Percentiles rank a stretch among this genome's conserved stretches.
phyloP scores from a whole-genome alignment of 345 rosid genomes.

The Eucalyptus sideroxylon region DNA sequence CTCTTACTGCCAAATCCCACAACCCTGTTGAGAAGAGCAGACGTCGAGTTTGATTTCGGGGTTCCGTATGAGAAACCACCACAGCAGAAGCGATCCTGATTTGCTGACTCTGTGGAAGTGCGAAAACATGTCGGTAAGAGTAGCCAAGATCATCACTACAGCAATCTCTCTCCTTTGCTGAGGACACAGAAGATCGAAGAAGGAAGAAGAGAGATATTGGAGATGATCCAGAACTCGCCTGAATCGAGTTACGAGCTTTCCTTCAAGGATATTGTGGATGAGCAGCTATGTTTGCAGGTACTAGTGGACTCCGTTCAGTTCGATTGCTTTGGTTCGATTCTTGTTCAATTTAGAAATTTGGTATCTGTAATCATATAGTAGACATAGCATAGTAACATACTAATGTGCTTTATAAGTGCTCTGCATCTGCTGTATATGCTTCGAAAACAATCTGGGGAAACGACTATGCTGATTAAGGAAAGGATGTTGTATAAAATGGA shows the following conservation, averaged over 20 bases:
- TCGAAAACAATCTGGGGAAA: background rate
- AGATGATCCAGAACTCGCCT: conserved; percentile 24
- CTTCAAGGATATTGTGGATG: conserved; percentile 39
- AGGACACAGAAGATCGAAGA: conserved; percentile 12
- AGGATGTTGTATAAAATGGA: background rate
- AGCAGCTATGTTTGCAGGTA: background rate
- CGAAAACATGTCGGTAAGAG: background rate
- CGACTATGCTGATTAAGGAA: background rate
- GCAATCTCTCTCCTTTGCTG: conserved; percentile 3
- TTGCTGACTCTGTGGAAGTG: background rate
- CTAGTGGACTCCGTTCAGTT: background rate
- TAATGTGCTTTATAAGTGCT: background rate
- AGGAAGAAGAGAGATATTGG: conserved; percentile 43
- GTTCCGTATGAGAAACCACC: background rate
- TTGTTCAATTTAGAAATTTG: background rate
- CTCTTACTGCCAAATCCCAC: background rate
- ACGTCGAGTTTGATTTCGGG: conserved; percentile 26
- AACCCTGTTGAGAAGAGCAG: background rate
- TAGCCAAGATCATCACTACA: background rate
- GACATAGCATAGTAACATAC: background rate
- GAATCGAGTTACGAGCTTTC: conserved; percentile 34
- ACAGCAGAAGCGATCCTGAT: background rate
- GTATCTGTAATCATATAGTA: background rate
- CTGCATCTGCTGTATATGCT: background rate
- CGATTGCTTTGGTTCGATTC: background rate